Evolutionary conservation across 148 eudicot species (phyloP).

Genomic region (Fallopia convolvulus): DNA sequence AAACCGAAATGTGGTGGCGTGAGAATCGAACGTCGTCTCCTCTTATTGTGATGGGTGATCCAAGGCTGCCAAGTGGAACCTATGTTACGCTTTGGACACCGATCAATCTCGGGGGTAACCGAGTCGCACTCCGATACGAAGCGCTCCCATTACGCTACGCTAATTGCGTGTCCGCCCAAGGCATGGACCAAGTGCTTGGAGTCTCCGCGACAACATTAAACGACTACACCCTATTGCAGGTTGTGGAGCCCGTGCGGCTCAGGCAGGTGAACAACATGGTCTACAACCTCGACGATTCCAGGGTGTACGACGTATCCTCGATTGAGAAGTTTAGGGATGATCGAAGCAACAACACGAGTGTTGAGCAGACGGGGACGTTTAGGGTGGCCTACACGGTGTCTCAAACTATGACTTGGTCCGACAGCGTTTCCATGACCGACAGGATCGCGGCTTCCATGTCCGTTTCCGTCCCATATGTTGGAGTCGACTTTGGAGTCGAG

Average conservation of each 20-base stretch:
- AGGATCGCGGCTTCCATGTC: background rate
- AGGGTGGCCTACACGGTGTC: background rate
- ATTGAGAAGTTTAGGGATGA: background rate
- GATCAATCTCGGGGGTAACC: too few relatives aligned
- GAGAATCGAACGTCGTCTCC: too few relatives aligned
- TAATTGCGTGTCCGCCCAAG: background rate
- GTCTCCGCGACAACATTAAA: background rate
- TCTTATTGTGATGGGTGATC: too few relatives aligned
- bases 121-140: too few relatives aligned
- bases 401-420: background rate
- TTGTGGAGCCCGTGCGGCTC: background rate
- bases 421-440: background rate
- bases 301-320: background rate
- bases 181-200: background rate
- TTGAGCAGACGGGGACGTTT: background rate
- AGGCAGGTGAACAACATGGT: background rate
- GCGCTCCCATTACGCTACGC: too few relatives aligned
- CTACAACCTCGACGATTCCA: background rate
- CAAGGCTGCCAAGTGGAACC: too few relatives aligned
- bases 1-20: background rate
- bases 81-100: too few relatives aligned
- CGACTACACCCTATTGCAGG: background rate
- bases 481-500: background rate
- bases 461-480: background rate
- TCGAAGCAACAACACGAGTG: background rate